Evolutionary conservation across 495 filamentous ascomycete genomes (phyloP).

Genomic region (Penicillium malachiteum): DNA sequence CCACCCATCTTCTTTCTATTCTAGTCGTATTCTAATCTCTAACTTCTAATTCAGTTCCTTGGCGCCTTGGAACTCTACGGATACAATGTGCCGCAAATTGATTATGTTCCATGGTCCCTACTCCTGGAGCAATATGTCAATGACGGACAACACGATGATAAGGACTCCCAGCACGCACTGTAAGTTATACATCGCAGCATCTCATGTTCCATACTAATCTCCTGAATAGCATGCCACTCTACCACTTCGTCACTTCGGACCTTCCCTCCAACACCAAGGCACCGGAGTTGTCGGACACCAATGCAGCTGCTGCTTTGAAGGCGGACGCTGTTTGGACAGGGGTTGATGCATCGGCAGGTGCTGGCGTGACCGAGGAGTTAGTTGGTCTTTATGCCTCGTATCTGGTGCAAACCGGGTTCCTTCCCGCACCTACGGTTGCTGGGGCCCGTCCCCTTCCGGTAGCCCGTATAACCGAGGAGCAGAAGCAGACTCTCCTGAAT

Average conservation of each 20-base stretch:
- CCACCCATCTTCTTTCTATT: background rate
- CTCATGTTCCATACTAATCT: constrained; percentile 2
- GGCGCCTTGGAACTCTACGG: constrained; percentile 71
- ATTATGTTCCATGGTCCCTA: constrained; percentile 55
- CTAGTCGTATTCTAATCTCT: background rate
- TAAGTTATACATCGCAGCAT: constrained; percentile 22
- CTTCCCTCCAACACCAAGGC: constrained; percentile 76
- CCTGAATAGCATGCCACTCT: constrained; percentile 65
- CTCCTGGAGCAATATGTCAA: constrained; percentile 64
- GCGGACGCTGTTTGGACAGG: constrained; percentile 63
- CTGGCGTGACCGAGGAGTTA: constrained; percentile 63
- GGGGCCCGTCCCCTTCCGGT: constrained; percentile 45
- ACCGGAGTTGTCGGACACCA: constrained; percentile 75
- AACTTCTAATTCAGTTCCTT: constrained; percentile 50
- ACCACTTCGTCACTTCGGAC: constrained; percentile 78
- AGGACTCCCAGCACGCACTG: constrained; percentile 66
- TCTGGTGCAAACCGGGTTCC: constrained; percentile 68
- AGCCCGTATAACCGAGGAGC: constrained; percentile 47
- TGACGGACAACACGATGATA: constrained; percentile 55
- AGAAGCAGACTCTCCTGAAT: constrained; percentile 47
- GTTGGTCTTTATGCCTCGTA: constrained; percentile 75
- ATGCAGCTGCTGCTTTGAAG: constrained; percentile 63
- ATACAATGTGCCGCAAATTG: constrained; percentile 67
- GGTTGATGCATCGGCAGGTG: constrained; percentile 60
- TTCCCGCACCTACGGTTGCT: constrained; percentile 55